Evolutionary conservation across 129 eudicot species (phyloP), one percentile per base, ranked within the genome.

Genomic region (Helichrysum umbraculigerum): DNA sequence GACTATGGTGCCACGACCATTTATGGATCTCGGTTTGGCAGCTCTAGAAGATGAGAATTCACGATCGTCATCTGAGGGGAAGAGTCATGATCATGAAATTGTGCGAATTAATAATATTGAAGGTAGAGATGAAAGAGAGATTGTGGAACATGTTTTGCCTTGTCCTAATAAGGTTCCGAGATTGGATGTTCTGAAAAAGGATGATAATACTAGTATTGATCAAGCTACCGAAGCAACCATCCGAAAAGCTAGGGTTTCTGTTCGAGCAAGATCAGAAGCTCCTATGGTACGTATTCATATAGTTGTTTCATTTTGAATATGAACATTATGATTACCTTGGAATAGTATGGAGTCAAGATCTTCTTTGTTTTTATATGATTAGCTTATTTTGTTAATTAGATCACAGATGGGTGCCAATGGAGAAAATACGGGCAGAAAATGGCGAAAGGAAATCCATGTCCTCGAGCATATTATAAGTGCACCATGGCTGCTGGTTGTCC

Each of bases 351-450:
- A 68, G 21, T 20, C 14, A 39, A 68, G 11, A 17, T 39, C 30
- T 39, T 20, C 30, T 19, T 66, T 66, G 14, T 75, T 20, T 35
- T 64, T 69, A 44, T 25, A 28, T 59, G 68, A 42, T 69, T 30
- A 64, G 22, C 19, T 57, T 63, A 30, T 14, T 28, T n/a, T n/a
- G 68, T 19, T 51, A 52, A 12, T 8, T 64, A 91, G 97, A 91
- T 91, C 20, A 82, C 92, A 8, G 97, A 91, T 78, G 97, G 97
- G 66, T 91, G 97, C 61, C 97, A 91, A 82, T 91, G 97, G 97
- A 77, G 97, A 34, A 91, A 91, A 52, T 91, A 91, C 15, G 97
- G 97, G 21, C 97, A 91, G 59, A 91, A 91, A 60, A 86, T 88
- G 91, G 94, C 97, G 2, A 91, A 91, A 75, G 97, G 97, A 22